Conservation (phyloP, 2,329 filamentous ascomycete genomes). For the Xenosphaeropsis pyriputrescens region DNA sequence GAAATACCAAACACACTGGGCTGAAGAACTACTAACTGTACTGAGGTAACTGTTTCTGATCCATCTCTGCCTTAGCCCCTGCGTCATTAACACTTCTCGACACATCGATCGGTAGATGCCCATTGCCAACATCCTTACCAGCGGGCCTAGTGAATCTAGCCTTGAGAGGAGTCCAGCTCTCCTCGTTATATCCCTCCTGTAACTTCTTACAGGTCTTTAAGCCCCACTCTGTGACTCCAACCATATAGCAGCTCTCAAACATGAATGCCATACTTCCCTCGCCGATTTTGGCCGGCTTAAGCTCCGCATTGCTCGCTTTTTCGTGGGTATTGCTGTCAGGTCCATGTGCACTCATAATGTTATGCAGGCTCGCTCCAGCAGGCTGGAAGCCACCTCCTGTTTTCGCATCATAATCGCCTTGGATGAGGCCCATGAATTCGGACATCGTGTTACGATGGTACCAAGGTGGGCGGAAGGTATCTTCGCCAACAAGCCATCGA, state of each 20-base stretch:
- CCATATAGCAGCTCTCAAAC: conserved; percentile 52
- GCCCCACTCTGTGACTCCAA: conserved; percentile 61
- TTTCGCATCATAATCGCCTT: conserved; percentile 45
- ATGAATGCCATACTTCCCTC: conserved; percentile 48
- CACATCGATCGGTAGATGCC: too few species aligned
- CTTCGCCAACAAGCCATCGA: conserved; percentile 44
- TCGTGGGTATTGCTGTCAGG: conserved; percentile 40
- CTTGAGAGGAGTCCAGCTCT: conserved; percentile 47
- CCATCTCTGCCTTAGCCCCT: too few species aligned
- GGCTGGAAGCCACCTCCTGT: conserved; percentile 41
- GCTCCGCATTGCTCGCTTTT: conserved; percentile 32
- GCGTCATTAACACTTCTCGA: too few species aligned
- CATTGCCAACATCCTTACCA: too few species aligned
- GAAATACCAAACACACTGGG: too few species aligned
- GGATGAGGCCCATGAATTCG: conserved; percentile 51
- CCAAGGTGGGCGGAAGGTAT: conserved; percentile 46
- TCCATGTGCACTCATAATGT: conserved; percentile 48
- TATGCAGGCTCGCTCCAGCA: conserved; percentile 45
- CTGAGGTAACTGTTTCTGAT: too few species aligned
- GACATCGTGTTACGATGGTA: conserved; percentile 53
- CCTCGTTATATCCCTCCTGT: conserved; percentile 52
- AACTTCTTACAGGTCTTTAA: conserved; percentile 54
- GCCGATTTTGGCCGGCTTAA: conserved; percentile 40
- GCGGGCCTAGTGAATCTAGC: conserved; percentile 24
- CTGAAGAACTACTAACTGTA: too few species aligned